Percentiles rank a stretch among this genome's conserved stretches.
These are phyloP conservation scores for Candida tallmaniae DNA, from an alignment of 805 yeast species.

Conservation along the genomic window DNA sequence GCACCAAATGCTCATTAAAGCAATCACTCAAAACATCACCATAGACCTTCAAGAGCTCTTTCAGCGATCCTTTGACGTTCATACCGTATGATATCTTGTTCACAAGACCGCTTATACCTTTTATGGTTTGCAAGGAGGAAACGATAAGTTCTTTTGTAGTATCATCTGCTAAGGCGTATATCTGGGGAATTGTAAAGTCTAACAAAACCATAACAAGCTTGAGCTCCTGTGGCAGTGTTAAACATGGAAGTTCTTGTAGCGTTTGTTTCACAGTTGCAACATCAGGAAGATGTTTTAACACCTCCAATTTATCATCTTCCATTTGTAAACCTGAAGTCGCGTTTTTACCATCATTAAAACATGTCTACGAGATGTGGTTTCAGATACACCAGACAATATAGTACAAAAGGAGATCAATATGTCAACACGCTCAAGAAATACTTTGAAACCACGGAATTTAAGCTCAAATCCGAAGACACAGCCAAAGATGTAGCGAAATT, in stretches of 20 bases:
- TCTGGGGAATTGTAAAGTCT: constrained; percentile 28
- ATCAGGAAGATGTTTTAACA: too few species aligned
- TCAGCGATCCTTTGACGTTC: not conserved
- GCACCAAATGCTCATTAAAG: constrained; percentile 7
- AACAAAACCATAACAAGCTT: constrained; percentile 1
- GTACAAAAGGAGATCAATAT: too few species aligned
- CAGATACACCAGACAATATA: too few species aligned
- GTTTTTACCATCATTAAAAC: too few species aligned
- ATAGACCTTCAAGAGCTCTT: not conserved
- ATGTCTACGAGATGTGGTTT: too few species aligned
- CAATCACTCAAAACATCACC: constrained; percentile 3
- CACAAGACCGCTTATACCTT: constrained; percentile 32
- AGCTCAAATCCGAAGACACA: constrained; percentile 12
- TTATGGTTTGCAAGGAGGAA: constrained; percentile 16
- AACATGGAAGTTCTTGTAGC: too few species aligned
- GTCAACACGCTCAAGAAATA: constrained; percentile 14
- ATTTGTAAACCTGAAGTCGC: too few species aligned
- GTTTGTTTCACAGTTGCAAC: too few species aligned
- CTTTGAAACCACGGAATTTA: constrained; percentile 16
- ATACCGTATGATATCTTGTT: constrained; percentile 11
- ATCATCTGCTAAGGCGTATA: constrained; percentile 15
- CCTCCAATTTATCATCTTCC: too few species aligned
- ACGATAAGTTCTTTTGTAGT: constrained; percentile 8
- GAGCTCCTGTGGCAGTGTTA: too few species aligned
- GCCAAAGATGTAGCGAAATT: constrained; percentile 9